Evolutionary conservation across 2,329 filamentous ascomycete species (phyloP), one percentile per base, ranked within the genome.

Genomic region (Curvularia eragrostidis): DNA sequence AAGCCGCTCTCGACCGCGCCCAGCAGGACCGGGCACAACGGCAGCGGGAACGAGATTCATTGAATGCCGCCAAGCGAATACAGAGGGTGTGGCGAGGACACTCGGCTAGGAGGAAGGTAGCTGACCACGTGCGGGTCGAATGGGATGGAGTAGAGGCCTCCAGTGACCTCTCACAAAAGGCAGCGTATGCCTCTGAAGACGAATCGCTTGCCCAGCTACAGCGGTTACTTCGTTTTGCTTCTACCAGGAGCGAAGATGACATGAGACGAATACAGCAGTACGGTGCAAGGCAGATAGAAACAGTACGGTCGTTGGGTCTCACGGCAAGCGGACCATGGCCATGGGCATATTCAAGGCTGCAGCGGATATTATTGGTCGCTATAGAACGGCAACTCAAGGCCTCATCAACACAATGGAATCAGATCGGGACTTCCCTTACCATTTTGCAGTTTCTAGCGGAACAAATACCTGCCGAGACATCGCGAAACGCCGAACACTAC

Each of bases 21-120:
- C 92, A 97, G 72, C 91, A 93, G 67, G 93, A 97, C 68, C 88
- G 95, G 28, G 82, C 89, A 63, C 85, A 88, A 67, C 86, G 95
- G 66, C 91, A 97, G 68, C 87, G 87, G 49, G 93, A 98, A 70
- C 85, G 93, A 67, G 88, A 91, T 48, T 87, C 88, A 58, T 78
- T 93, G 48, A 89, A 88, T 70, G 91, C 93, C 4, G 86, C 87
- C 13, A 88, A 85, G 65, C 84, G 80, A 48, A 87, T 98, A 64
- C 95, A 98, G 75, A 85, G 86, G 64, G 81, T 85, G 76, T 98
- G 93, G 93, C 86, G 94, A 75, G 93, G 93, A 13, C 85, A 96
- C 75, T 83, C 76, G 55, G 82, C 80, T 57, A 86, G 93, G 67
- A 83, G 80, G 58, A 73, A 76, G 49, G 80, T 91, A 61, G 86